A percentile compares a stretch with the other conserved stretches of the same genome.
These are phyloP conservation scores for Rhododendron henanense DNA, from an alignment of 148 eudicot genomes.

Conservation along the genomic window DNA sequence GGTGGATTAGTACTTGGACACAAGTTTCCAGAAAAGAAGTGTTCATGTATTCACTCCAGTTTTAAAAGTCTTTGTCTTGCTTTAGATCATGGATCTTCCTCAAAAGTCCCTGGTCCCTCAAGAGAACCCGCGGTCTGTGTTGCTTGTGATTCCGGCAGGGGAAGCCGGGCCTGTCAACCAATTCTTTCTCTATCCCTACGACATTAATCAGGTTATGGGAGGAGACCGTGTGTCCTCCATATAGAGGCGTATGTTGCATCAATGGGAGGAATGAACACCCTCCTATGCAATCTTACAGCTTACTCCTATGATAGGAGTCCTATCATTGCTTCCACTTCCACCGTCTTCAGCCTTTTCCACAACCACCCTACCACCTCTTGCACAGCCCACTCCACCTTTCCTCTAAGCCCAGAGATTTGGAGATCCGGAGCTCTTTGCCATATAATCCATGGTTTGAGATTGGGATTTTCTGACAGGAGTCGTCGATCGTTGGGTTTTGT, in stretches of 20 bases:
- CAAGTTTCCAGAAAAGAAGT: background rate
- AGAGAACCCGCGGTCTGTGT: background rate
- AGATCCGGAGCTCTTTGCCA: no score
- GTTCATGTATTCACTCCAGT: background rate
- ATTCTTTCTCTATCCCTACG: background rate
- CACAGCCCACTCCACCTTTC: no score
- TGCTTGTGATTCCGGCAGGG: background rate
- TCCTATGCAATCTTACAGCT: background rate
- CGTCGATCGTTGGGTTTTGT: no score
- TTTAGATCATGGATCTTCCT: no score
- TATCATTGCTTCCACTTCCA: no score
- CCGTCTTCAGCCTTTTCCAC: no score
- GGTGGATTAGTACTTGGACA: background rate
- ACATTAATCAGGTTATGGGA: background rate
- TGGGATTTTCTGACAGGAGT: no score
- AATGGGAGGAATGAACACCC: background rate
- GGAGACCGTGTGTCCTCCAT: background rate
- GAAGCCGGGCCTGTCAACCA: background rate
- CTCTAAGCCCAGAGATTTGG: no score
- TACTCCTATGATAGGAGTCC: no score
- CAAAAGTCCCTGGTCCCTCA: background rate
- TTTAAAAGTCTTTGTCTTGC: no score
- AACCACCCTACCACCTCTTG: no score
- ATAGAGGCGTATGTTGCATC: background rate
- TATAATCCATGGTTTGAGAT: no score